Conservation (phyloP, 1,284 basidiomycete genomes). For the Sanghuangporus sanghuang region DNA sequence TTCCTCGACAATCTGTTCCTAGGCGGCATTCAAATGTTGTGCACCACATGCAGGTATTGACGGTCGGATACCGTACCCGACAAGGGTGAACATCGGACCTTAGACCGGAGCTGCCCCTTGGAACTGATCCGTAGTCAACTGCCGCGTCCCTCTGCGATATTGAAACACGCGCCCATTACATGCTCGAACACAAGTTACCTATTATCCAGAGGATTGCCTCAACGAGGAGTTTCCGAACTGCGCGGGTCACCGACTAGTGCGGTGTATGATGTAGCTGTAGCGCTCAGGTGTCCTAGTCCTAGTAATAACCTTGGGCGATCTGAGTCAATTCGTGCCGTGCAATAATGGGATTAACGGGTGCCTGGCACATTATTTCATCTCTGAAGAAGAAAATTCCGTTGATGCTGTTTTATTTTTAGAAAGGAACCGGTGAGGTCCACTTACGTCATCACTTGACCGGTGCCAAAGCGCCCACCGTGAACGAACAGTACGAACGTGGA, state of each 20-base stretch:
- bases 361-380: background rate
- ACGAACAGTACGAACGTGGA: background rate
- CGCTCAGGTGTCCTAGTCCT: background rate
- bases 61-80: background rate
- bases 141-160: background rate
- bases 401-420: background rate
- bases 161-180: background rate
- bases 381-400: background rate
- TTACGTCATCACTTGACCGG: background rate
- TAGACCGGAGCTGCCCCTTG: background rate
- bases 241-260: background rate
- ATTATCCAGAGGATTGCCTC: background rate
- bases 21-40: background rate
- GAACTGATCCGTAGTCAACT: background rate
- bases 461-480: background rate
- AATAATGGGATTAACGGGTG: background rate
- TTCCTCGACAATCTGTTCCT: background rate
- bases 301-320: background rate
- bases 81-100: background rate
- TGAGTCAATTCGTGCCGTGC: background rate
- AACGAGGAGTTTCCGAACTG: background rate
- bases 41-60: background rate
- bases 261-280: background rate
- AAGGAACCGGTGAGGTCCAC: background rate
- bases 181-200: background rate